Evolutionary conservation across 2,329 filamentous ascomycete genomes (phyloP), one percentile per base, ranked within the genome.

Genomic region (Cercospora janseana): DNA sequence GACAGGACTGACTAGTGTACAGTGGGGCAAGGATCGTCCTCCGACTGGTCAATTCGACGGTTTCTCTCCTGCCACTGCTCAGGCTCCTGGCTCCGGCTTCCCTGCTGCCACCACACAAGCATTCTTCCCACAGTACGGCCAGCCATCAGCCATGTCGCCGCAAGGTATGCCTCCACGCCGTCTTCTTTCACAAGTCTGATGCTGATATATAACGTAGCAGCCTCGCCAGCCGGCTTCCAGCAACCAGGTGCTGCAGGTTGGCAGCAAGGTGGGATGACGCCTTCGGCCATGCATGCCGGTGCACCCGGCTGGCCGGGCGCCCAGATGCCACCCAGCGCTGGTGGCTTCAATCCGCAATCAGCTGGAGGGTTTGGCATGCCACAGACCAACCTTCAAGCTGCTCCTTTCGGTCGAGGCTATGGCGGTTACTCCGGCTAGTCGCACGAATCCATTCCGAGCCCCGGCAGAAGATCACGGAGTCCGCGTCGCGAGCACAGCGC

Each of bases 21-120:
- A 97, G 92, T 98, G 93, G 93, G 93, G 93, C 69, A 98, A 98
- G 76, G 93, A 98, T 73, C 95, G 95, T 75, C 90, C 91, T 46
- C 89, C 93, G 21, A 90, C 83, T 63, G 81, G 84, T 60, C 79
- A 87, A 65, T 87, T 86, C 61, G 94, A 95, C 63, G 88, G 88
- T 62, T 61, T 51, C 50, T 92, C 87, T 68, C 84, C 87, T 62
- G 86, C 91, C 46, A 87, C 91, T 68, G 88, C 83, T 15, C 79
- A 62, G 84, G 82, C 72, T 41, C 38, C 57, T 40, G 79, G 60
- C 81, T 81, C 82, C 80, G 84, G 78, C 49, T 95, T 86, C 66
- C 85, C 87, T 57, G 24, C 44, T 13, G 87, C 88, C 35, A 87
- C 88, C 52, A 75, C 78, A 35, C 85, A 83, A 51, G 77, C 79